phyloP scores from a whole-genome alignment of 345 rosid genomes.

The Citrus inodora region DNA sequence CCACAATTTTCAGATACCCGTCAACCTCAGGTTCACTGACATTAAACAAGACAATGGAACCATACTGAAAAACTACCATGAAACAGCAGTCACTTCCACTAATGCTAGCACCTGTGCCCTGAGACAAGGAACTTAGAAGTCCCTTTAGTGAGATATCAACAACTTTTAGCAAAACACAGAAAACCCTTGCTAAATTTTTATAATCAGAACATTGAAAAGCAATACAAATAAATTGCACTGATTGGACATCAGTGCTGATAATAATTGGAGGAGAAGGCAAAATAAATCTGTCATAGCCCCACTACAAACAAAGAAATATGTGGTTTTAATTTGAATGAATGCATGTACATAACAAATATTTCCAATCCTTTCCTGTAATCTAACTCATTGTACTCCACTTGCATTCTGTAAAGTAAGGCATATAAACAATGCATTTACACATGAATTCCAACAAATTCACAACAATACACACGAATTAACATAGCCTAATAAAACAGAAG shows the following conservation, averaged over 20 bases:
- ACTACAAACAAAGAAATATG: neutral
- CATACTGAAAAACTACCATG: conserved; percentile 93
- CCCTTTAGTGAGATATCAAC: conserved; percentile 4
- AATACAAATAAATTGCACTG: neutral
- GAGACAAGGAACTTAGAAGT: conserved; percentile 21
- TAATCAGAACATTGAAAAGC: neutral
- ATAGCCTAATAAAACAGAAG: neutral
- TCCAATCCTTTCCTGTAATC: neutral
- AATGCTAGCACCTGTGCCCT: conserved; percentile 63
- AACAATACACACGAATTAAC: neutral
- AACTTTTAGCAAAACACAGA: neutral
- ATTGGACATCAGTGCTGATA: neutral
- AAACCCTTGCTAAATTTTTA: neutral
- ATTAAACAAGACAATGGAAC: conserved; percentile 91
- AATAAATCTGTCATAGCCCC: neutral
- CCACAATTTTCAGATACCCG: conserved; percentile 76
- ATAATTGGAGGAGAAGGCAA: neutral
- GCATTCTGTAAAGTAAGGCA: neutral
- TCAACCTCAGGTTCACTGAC: conserved; percentile 79
- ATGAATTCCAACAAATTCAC: neutral
- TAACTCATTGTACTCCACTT: neutral
- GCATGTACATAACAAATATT: neutral
- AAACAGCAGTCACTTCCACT: conserved; percentile 75
- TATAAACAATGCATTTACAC: neutral
- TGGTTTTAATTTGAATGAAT: no score